phyloP scores from a whole-genome alignment of 208 protist genomes.

The Trichomonas vaginalis region DNA sequence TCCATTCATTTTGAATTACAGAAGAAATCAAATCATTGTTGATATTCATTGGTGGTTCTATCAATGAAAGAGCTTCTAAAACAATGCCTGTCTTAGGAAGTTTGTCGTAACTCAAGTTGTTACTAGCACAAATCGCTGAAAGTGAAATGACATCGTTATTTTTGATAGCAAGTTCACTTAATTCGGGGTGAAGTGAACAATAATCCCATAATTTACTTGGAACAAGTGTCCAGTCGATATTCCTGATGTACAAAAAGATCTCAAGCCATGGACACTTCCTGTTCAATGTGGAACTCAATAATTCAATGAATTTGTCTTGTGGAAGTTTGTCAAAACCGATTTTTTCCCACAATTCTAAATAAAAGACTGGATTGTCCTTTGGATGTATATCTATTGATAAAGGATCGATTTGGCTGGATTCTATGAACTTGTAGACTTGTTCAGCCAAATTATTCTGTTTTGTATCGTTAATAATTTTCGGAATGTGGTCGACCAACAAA shows the following conservation, averaged over 20 bases:
- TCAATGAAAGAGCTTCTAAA: not conserved
- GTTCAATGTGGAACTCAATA: not conserved
- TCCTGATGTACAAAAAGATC: not conserved
- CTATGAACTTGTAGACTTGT: not conserved
- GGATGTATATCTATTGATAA: not conserved
- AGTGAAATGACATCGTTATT: not conserved
- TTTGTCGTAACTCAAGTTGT: not conserved
- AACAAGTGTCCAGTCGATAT: not conserved
- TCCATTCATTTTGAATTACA: not conserved
- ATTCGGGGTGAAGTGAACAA: not conserved
- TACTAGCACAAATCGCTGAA: not conserved
- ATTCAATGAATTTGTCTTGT: not conserved
- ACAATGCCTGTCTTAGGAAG: not conserved
- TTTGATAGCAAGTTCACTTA: not conserved
- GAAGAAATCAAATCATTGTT: not conserved
- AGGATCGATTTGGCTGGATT: not conserved
- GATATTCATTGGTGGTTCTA: not conserved
- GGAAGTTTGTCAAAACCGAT: not conserved
- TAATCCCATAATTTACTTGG: not conserved
- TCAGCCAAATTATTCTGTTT: not conserved
- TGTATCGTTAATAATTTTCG: not conserved
- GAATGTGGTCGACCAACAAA: not conserved
- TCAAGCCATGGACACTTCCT: not conserved
- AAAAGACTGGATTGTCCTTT: not conserved
- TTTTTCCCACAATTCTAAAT: not conserved